Percentiles rank a stretch among this genome's conserved stretches.
phyloP scores from a whole-genome alignment of 1,139 yeast genomes.

The Nakaseomyces delphensis region DNA sequence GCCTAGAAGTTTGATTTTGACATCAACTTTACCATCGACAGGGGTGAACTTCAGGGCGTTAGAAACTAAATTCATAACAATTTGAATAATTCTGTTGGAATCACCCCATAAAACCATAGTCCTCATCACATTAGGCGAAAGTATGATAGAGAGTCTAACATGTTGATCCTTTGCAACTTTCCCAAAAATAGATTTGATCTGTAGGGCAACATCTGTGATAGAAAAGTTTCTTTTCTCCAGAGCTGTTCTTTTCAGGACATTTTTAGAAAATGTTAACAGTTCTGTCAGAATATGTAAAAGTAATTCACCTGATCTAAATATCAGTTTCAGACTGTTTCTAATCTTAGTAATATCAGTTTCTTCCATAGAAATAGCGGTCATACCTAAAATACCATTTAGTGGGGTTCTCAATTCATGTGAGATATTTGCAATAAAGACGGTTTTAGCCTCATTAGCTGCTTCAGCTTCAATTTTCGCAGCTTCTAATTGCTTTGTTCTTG shows the following conservation, averaged over 20 bases:
- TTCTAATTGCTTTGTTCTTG: constrained; percentile 80
- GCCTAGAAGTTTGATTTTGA: constrained; percentile 56
- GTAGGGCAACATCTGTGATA: constrained; percentile 66
- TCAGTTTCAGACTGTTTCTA: constrained; percentile 61
- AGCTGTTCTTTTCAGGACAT: constrained; percentile 79
- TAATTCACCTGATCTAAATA: constrained; percentile 81
- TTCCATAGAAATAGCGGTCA: constrained; percentile 90
- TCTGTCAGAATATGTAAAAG: constrained; percentile 82
- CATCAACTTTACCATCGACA: constrained; percentile 70
- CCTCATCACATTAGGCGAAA: constrained; percentile 54
- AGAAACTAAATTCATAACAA: constrained; percentile 78
- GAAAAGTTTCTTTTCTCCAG: constrained; percentile 73
- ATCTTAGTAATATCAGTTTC: constrained; percentile 62
- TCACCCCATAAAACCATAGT: constrained; percentile 72
- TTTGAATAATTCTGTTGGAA: constrained; percentile 76
- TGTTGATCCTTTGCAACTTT: constrained; percentile 74
- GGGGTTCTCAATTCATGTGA: constrained; percentile 95
- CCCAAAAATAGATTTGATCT: constrained; percentile 77
- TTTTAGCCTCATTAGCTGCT: constrained; percentile 85
- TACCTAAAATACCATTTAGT: constrained; percentile 87
- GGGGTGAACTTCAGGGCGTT: constrained; percentile 88
- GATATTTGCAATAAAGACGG: constrained; percentile 91
- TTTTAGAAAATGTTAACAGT: constrained; percentile 78
- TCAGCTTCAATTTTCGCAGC: constrained; percentile 86
- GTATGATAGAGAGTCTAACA: constrained; percentile 49